These are phyloP conservation scores for Boletus sp. DNA, from an alignment of 768 basidiomycete genomes.

Conservation along the genomic window DNA sequence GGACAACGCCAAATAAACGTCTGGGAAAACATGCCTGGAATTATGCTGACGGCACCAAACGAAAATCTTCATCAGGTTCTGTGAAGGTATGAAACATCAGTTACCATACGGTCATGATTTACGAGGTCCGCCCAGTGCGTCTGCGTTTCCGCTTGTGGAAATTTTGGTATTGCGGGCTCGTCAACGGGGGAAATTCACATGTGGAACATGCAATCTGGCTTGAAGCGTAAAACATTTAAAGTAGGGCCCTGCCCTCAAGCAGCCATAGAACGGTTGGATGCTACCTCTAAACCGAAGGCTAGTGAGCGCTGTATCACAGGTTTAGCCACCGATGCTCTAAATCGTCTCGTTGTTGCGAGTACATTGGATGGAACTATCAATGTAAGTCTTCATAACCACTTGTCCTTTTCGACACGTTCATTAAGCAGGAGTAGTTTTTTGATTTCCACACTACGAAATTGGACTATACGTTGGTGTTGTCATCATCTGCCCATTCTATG, in stretches of 20 bases:
- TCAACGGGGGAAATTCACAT: slow-evolving; percentile 78
- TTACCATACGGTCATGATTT: not conserved
- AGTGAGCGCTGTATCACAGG: slow-evolving; percentile 70
- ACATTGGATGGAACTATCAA: slow-evolving; percentile 89
- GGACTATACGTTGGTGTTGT: slow-evolving; percentile 62
- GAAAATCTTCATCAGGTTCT: slow-evolving; percentile 53
- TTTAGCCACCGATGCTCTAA: slow-evolving; percentile 81
- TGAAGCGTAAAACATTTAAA: slow-evolving; percentile 74
- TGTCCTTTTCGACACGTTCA: not conserved
- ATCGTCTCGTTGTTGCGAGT: slow-evolving; percentile 74
- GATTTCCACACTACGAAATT: slow-evolving; percentile 88
- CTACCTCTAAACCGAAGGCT: slow-evolving; percentile 38
- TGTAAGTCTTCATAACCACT: slow-evolving; percentile 45
- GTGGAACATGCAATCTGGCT: slow-evolving; percentile 98
- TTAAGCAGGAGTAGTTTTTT: slow-evolving; percentile 68
- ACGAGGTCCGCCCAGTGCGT: slow-evolving; percentile 52
- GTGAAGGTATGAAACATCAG: slow-evolving; percentile 59
- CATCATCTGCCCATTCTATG: slow-evolving; percentile 69
- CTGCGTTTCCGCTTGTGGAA: slow-evolving; percentile 91
- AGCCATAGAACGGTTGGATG: slow-evolving; percentile 43
- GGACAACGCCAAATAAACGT: slow-evolving; percentile 82
- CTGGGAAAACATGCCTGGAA: slow-evolving; percentile 74
- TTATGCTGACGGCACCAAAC: slow-evolving; percentile 48
- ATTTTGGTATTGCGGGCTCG: slow-evolving; percentile 86
- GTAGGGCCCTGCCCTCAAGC: slow-evolving; percentile 64